Evolutionary conservation across 257 asterid species (phyloP), one percentile per base, ranked within the genome.

Genomic region (Hygrophila difformis): DNA sequence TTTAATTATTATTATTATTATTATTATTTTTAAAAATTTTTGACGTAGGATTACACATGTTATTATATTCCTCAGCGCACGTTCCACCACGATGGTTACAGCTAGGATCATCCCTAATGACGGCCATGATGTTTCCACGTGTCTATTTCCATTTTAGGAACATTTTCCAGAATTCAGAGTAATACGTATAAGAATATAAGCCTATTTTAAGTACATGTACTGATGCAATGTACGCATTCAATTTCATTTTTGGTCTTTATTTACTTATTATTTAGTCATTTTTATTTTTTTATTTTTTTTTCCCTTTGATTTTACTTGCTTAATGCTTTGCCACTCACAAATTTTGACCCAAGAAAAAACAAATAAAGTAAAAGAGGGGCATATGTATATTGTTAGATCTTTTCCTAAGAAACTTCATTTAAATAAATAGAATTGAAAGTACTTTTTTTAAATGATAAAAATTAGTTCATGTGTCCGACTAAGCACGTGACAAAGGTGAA

Each of bases 41-140:
- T 55, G 12, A 44, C 49, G 39, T 40, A 19, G 33, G 35, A 65
- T 45, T 53, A 35, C 56, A 60, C 97, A 83, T 71, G 97, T 72
- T 78, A 80, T 67, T 75, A 67, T 83, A 80, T 83, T 83, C 97
- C 87, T 53, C 62, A 68, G 72, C 74, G 83, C 97, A 87, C 91
- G 94, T 87, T 87, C 67, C 51, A 47, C 78, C 94, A 87, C 97
- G 91, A 87, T 57, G 75, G 51, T 64, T 76, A 87, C 97, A 87
- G 93, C 93, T 87, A 70, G 79, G 71, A 68, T 35, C 57, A 35
- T 3, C 53, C 49, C 53, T 9, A 62, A n/a, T 4, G 28, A 72
- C 67, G 65, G 69, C 52, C 62, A 44, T 10, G 65, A 71, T 78
- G 52, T 38, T 20, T 26, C 66, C 81, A 69, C 78, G 73, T 71